These are phyloP conservation scores for Pulveroboletus sp. DNA, from an alignment of 1,284 basidiomycete genomes.

Conservation along the genomic window DNA sequence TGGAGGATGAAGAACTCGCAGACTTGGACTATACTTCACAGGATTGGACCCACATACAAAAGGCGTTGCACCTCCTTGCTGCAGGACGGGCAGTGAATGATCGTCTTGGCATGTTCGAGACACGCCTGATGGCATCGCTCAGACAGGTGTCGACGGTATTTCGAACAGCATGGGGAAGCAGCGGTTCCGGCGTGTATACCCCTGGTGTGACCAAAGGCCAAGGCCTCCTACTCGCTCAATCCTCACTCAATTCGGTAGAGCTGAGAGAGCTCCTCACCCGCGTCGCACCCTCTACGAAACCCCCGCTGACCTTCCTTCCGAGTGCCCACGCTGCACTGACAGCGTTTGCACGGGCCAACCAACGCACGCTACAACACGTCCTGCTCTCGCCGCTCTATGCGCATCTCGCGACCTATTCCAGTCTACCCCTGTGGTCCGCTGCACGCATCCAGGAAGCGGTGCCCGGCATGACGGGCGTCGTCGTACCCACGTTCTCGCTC, in stretches of 20 bases:
- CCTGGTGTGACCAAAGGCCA: slow-evolving; percentile 70
- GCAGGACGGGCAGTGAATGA: slow-evolving; percentile 73
- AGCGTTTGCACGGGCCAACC: slow-evolving; percentile 71
- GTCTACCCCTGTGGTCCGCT: slow-evolving; percentile 68
- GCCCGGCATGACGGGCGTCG: slow-evolving; percentile 42
- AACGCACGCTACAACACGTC: slow-evolving; percentile 76
- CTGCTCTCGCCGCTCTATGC: slow-evolving; percentile 84
- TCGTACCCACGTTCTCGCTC: slow-evolving; percentile 91
- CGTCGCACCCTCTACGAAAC: slow-evolving; percentile 36
- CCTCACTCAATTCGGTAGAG: slow-evolving; percentile 78
- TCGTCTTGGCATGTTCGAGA: slow-evolving; percentile 67
- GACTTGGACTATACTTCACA: slow-evolving; percentile 85
- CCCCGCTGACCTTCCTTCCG: slow-evolving; percentile 47
- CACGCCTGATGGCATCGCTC: slow-evolving; percentile 60
- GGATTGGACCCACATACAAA: slow-evolving; percentile 86
- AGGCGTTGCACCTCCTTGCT: slow-evolving; percentile 79
- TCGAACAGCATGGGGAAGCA: slow-evolving; percentile 49
- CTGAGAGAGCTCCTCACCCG: slow-evolving; percentile 66
- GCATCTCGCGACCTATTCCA: slow-evolving; percentile 74
- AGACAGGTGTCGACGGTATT: slow-evolving; percentile 60
- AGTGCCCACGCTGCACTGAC: slow-evolving; percentile 61
- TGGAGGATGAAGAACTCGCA: slow-evolving; percentile 52
- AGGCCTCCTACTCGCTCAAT: slow-evolving; percentile 75
- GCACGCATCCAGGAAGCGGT: slow-evolving; percentile 43
- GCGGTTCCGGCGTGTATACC: slow-evolving; percentile 55